Percentiles rank a stretch among this genome's conserved stretches.
Evolutionary conservation across 306 rosid species (phyloP).

Genomic region (Quercus suber): DNA sequence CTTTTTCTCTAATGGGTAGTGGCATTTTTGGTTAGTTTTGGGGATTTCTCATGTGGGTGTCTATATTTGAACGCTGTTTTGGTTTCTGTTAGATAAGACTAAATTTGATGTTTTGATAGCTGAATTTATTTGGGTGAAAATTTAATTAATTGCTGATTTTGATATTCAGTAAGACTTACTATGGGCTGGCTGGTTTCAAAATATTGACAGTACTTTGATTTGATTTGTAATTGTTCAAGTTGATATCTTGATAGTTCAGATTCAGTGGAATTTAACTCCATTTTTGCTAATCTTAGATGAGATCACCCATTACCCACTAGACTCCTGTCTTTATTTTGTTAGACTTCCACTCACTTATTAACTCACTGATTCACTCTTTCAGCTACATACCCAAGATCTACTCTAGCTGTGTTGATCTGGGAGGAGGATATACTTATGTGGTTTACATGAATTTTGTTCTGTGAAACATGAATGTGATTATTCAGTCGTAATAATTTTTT

Average conservation of each 20-base stretch:
- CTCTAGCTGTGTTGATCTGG: background rate
- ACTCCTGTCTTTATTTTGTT: no score
- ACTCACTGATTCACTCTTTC: no score
- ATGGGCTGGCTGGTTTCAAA: background rate
- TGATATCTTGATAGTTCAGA: background rate
- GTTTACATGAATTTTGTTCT: background rate
- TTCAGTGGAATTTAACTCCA: background rate
- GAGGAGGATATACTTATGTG: background rate
- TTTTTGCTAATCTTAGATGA: background rate
- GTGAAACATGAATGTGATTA: background rate
- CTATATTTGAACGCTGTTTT: constrained; percentile 3
- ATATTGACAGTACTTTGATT: background rate
- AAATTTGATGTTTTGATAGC: background rate
- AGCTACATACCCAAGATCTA: background rate
- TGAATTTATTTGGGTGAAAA: constrained; percentile 1
- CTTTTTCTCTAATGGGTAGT: constrained; percentile 16
- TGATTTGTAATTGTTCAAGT: background rate
- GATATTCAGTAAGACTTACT: background rate
- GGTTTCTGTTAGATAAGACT: background rate
- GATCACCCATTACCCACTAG: background rate
- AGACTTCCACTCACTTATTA: no score
- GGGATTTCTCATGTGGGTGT: constrained; percentile 4
- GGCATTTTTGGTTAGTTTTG: constrained; percentile 2
- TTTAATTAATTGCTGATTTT: background rate
- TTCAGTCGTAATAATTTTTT: background rate